Evolutionary conservation across 2,329 filamentous ascomycete genomes (phyloP).

Genomic region (Neospermospora avenae): DNA sequence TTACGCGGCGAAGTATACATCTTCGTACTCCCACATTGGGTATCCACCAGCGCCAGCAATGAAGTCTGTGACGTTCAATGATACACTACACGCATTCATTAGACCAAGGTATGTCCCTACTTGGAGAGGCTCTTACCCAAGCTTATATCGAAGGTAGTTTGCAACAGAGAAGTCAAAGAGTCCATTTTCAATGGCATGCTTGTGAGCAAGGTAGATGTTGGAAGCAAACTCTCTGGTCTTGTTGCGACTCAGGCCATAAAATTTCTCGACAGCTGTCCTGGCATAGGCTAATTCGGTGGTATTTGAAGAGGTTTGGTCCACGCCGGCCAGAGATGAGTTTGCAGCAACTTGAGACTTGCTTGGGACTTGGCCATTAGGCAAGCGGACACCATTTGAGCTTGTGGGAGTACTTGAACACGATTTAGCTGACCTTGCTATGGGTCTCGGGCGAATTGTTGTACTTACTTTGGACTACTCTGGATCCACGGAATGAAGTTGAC

Average conservation of each 20-base stretch:
- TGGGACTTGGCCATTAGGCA: slow-evolving; percentile 21
- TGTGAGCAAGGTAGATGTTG: slow-evolving; percentile 26
- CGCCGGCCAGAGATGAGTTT: slow-evolving; percentile 17
- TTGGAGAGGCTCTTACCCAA: slow-evolving; percentile 37
- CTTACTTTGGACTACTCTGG: slow-evolving; percentile 48
- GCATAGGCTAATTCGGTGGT: slow-evolving; percentile 16
- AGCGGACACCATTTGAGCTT: slow-evolving; percentile 14
- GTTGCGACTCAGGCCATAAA: slow-evolving; percentile 11
- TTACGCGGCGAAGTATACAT: slow-evolving; percentile 23
- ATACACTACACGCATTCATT: not conserved
- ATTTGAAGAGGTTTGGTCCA: slow-evolving; percentile 20
- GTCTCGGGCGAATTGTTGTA: not conserved
- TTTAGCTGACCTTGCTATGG: not conserved
- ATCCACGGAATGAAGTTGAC: slow-evolving; percentile 52
- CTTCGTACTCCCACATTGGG: slow-evolving; percentile 24
- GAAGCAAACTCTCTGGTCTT: slow-evolving; percentile 49
- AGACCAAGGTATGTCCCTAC: not conserved
- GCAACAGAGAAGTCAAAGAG: slow-evolving; percentile 67
- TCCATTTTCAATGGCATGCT: slow-evolving; percentile 60
- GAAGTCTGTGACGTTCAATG: slow-evolving; percentile 2
- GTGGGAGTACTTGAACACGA: slow-evolving; percentile 7
- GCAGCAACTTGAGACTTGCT: slow-evolving; percentile 18
- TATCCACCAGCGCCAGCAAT: not conserved
- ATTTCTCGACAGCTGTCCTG: slow-evolving; percentile 13
- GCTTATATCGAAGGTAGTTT: slow-evolving; percentile 68